A percentile compares a stretch with the other conserved stretches of the same genome.
These are phyloP conservation scores for Venustampulla echinocandica DNA, from an alignment of 495 filamentous ascomycete genomes.

Conservation along the genomic window DNA sequence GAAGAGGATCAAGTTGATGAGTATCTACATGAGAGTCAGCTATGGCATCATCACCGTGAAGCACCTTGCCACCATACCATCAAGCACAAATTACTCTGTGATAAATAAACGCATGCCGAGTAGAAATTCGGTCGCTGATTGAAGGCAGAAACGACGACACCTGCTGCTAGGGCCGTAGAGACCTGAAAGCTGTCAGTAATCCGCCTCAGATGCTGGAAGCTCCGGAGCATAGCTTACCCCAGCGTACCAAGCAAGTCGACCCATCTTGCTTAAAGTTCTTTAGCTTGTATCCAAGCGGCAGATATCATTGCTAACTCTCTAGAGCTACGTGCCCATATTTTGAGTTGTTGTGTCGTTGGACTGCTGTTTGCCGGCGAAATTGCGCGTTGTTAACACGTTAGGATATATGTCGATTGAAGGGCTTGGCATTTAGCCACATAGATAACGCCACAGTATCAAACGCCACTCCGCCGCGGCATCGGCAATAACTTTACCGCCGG, in stretches of 20 bases:
- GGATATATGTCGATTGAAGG: background rate
- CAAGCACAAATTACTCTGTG: conserved; percentile 88
- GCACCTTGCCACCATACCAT: conserved; percentile 43
- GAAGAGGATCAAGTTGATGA: conserved; percentile 81
- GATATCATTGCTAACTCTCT: background rate
- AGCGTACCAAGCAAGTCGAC: conserved; percentile 35
- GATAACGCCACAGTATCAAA: background rate
- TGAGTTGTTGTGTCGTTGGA: background rate
- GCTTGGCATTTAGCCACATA: background rate
- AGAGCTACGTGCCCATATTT: conserved; percentile 6
- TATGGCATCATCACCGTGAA: background rate
- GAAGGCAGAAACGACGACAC: conserved; percentile 80
- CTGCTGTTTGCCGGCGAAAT: background rate
- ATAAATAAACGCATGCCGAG: conserved; percentile 88
- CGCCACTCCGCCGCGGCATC: background rate
- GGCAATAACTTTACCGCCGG: too few relatives aligned
- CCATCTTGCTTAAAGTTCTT: conserved; percentile 12
- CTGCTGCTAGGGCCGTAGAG: conserved; percentile 69
- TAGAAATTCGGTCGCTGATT: conserved; percentile 96
- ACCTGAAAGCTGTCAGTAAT: conserved; percentile 16
- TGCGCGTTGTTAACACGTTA: background rate
- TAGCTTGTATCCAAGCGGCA: background rate
- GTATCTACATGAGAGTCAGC: conserved; percentile 46
- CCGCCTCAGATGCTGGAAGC: background rate
- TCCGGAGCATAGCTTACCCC: conserved; percentile 35